Percentiles rank a stretch among this genome's conserved stretches.
These are phyloP conservation scores for Xylariales sp. DNA, from an alignment of 2,329 filamentous ascomycete species.

Conservation along the genomic window DNA sequence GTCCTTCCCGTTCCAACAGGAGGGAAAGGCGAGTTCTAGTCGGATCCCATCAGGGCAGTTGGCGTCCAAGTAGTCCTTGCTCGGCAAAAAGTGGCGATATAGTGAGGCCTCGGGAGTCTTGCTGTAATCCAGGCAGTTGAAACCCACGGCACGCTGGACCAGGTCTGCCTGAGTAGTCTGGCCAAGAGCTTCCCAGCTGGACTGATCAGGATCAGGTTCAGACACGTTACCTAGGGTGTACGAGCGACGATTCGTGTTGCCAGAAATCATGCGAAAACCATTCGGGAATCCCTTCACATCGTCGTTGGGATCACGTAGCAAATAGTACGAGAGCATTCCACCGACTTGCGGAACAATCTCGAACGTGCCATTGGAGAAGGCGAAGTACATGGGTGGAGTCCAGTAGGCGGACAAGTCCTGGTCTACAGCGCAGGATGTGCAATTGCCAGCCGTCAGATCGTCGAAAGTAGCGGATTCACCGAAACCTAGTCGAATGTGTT, in stretches of 20 bases:
- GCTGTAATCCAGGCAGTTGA: conserved; percentile 89
- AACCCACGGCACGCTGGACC: conserved; percentile 77
- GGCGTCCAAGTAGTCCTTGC: conserved; percentile 72
- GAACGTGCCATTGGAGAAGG: conserved; percentile 60
- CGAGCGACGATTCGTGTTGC: conserved; percentile 61
- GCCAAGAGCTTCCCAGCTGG: conserved; percentile 60
- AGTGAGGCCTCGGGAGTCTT: conserved; percentile 65
- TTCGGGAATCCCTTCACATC: conserved; percentile 69
- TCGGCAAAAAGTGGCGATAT: conserved; percentile 75
- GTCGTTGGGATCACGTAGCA: conserved; percentile 54
- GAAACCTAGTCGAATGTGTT: conserved; percentile 52
- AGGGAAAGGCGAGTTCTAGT: conserved; percentile 82
- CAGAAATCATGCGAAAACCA: conserved; percentile 78
- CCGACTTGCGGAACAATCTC: conserved; percentile 70
- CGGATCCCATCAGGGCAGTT: conserved; percentile 80
- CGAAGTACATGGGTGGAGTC: conserved; percentile 75
- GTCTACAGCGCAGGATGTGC: conserved; percentile 75
- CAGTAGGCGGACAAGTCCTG: conserved; percentile 89
- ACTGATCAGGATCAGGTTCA: conserved; percentile 60
- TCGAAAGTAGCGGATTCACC: conserved; percentile 50
- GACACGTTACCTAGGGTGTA: conserved; percentile 67
- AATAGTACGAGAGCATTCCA: conserved; percentile 90
- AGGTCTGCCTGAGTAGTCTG: conserved; percentile 64
- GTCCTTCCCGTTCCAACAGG: conserved; percentile 78
- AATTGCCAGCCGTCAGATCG: conserved; percentile 56